Evolutionary conservation across 768 basidiomycete species (phyloP), one percentile per base, ranked within the genome.

Genomic region (Serendipita vermifera): DNA sequence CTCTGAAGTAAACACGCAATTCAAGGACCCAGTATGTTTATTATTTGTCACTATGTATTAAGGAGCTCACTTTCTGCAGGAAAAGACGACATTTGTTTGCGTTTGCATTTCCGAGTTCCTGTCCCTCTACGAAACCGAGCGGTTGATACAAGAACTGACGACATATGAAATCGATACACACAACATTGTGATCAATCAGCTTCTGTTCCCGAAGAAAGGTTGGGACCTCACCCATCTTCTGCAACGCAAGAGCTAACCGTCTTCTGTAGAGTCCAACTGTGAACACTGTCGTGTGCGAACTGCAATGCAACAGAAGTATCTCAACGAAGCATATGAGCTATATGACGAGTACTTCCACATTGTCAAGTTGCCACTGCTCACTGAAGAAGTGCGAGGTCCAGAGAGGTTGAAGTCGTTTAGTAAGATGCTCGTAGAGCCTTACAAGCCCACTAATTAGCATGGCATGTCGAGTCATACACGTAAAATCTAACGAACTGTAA

Each of bases 341-440:
- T 96, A 96, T 67, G 89, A 90, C 69, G 91, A 96, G 63, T 96
- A 94, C 68, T 99, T 98, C 82, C 92, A 99, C 69, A 96, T 99
- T 62, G 71, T 97, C 14, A 81, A 85, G 67, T 78, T 99, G 46
- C 96, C 96, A 2, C 72, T 99, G 33, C 79, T 98, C 55, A 96
- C 92, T 3, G 93, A 98, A 67, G 96, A 98, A 70, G 94, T 98
- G 3, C 79, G 96, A 63, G 96, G 96, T 3, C 88, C 90, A 0
- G 85, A 91, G 69, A 93, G 88, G 72, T 78, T 99, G 58, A 82
- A 83, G 64, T 83, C 88, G 66, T 97, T 97, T 66, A 91, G 88
- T 70, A 80, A 83, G 71, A 89, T 93, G 87, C 77, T 94, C 17
- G 81, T 92, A 39, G 76, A 81, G 63, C 87, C 90, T 3, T 92